Evolutionary conservation across 2,329 filamentous ascomycete genomes (phyloP).

Genomic region (Hymenoscyphus infarciens): DNA sequence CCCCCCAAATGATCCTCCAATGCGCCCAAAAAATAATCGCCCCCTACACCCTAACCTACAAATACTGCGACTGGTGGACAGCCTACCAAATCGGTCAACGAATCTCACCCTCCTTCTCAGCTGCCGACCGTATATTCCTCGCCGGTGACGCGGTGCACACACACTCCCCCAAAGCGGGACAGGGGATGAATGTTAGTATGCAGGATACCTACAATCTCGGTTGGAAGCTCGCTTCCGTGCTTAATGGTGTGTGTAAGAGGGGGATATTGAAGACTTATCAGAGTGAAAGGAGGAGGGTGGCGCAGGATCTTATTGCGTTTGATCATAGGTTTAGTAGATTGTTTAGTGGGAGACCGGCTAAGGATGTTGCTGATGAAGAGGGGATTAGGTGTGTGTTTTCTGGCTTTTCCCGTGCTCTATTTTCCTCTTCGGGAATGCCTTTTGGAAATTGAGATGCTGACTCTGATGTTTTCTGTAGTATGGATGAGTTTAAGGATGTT

Average conservation of each 20-base stretch:
- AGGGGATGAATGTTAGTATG: constrained; percentile 56
- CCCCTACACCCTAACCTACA: constrained; percentile 64
- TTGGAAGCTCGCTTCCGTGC: constrained; percentile 48
- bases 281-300: constrained; percentile 57
- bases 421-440: too few species aligned
- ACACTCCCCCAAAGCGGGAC: constrained; percentile 60
- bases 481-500: constrained; percentile 58
- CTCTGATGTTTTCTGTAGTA: constrained; percentile 29
- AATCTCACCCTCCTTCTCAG: constrained; percentile 48
- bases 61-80: constrained; percentile 59
- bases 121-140: constrained; percentile 48
- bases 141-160: constrained; percentile 49
- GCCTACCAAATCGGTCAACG: constrained; percentile 57
- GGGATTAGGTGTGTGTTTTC: constrained; percentile 42
- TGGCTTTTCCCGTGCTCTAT: too few species aligned
- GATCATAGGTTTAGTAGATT: constrained; percentile 55
- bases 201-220: constrained; percentile 61
- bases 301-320: constrained; percentile 63
- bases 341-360: constrained; percentile 54
- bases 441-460: too few species aligned
- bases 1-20: constrained; percentile 54
- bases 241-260: constrained; percentile 42
- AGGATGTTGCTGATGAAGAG: constrained; percentile 41
- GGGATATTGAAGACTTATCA: constrained; percentile 57
- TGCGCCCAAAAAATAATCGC: constrained; percentile 61